Evolutionary conservation across 2,329 filamentous ascomycete genomes (phyloP), one percentile per base, ranked within the genome.

Genomic region (Cladosporium oxysporum): DNA sequence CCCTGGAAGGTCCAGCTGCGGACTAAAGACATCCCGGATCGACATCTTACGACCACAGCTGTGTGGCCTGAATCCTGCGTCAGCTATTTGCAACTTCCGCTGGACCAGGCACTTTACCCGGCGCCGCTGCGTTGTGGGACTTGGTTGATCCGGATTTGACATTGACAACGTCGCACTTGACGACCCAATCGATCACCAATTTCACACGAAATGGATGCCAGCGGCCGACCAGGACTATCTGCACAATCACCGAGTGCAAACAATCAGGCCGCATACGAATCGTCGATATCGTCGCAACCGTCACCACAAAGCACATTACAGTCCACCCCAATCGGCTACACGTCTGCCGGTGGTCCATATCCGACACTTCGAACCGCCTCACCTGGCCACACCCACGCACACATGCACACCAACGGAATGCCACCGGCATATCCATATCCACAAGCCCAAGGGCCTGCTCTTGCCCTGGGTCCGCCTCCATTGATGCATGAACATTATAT

Each of bases 401-500:
- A 57, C 33, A 31, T 31, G 67, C 68, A n/a, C 62, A 68, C 49
- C 68, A 70, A 66, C 70, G 71, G 31, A 28, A 61, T 64, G 44
- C 41, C 41, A 37, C 65, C 59, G 21, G 35, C 28, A 21, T 66
- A 62, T 35, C 31, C 59, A 50, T 66, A 66, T 26, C 44, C 59
- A 10, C 44, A 44, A 28, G 28, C 44, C 37, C 61, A 58, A 26
- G 59, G 49, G 33, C 50, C 31, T 26, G 31, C 33, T 7, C 28
- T 62, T 23, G 58, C 65, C 11, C 44, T 60, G 21, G 55, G 58
- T 26, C 44, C 52, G 7, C 53, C 68, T 12, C 66, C 69, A 31
- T 58, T 75, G 66, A 69, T 71, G 65, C 69, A 69, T 41, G 73
- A 76, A 41, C 70, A 74, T 50, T 75, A 74, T 61, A 68, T 73